Evolutionary conservation across 192 early-diverging fungal genomes (phyloP).

Genomic region (Backusella parvicylindrica): DNA sequence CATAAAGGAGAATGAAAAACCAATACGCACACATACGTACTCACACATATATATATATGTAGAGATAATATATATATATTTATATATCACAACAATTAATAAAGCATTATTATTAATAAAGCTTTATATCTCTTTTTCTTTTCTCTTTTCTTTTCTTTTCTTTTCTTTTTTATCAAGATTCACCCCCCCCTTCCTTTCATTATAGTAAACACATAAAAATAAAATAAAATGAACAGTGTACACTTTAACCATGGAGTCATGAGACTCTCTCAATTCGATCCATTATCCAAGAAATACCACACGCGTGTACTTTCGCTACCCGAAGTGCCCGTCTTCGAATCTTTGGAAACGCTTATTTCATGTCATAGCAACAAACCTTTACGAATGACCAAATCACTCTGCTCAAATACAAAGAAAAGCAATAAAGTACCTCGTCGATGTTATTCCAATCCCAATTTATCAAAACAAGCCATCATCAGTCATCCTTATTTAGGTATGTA

Average conservation of each 20-base stretch:
- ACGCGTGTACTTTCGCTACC: background rate
- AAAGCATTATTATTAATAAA: background rate
- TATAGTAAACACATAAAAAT: background rate
- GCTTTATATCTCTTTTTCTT: background rate
- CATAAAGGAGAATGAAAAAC: background rate
- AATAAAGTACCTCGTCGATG: background rate
- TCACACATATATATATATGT: background rate
- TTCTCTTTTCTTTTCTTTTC: background rate
- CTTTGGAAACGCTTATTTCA: slow-evolving; percentile 6
- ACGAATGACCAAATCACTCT: slow-evolving; percentile 1
- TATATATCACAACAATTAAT: background rate
- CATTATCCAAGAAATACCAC: background rate
- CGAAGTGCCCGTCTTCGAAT: background rate
- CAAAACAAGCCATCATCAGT: background rate
- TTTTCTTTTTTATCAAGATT: background rate
- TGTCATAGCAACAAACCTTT: background rate
- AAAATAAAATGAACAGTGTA: background rate
- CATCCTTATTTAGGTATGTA: background rate
- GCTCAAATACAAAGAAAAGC: background rate
- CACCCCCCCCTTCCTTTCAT: background rate
- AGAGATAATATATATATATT: background rate
- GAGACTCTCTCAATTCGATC: background rate
- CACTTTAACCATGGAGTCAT: slow-evolving; percentile 1
- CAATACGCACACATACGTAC: background rate
- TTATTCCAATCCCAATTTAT: background rate